Base-by-base conservation (phyloP, 371 early-diverging fungal genomes). In the Mucor ambiguus region DNA sequence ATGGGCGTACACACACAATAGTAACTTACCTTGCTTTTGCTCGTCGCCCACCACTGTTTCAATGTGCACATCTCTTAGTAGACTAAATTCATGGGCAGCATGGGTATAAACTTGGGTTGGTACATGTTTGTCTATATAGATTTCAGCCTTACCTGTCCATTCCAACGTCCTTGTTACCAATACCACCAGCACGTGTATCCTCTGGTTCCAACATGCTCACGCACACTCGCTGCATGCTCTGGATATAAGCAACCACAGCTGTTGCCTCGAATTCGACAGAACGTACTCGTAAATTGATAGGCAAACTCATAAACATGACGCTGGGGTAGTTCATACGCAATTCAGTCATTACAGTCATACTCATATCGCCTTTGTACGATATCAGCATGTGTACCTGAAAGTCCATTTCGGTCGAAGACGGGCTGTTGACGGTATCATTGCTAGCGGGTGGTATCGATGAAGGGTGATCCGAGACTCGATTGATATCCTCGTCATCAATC, bases 241-340 rank as follows among this genome's bases (percentile, higher is more conserved):
- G 85, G 24, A 98, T 78, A 66, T 95, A 94, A 2, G 93, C 95
- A n/a, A 96, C 86, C 9, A 96, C 87, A 0, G 93, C 94, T 4
- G 88, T 85, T 20, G 93, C 96, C 85, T 89, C 86, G 74, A 98
- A 94, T 59, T 90, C 87, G 32, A 96, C 87, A 9, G 93, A 90
- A 0, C 92, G 91, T 30, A 97, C 87, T 16, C 88, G 86, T 44
- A 96, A 73, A 10, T 91, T 85, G 41, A 98, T 89, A 0, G 98
- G 98, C 22, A 98, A 77, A 5, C 93, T 89, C 87, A 95, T 89
- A 73, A 98, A 96, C 63, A 89, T 90, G 66, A 93, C 87, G 10
- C 95, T 93, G 4, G 96, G 96, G 67, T 96, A 95, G 74, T 96
- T 95, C 74, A 98, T 89, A 44, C 93, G 87, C 61, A 98, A 74